Evolutionary conservation across 805 yeast genomes (phyloP).

Genomic region (Kuraishia hungarica): DNA sequence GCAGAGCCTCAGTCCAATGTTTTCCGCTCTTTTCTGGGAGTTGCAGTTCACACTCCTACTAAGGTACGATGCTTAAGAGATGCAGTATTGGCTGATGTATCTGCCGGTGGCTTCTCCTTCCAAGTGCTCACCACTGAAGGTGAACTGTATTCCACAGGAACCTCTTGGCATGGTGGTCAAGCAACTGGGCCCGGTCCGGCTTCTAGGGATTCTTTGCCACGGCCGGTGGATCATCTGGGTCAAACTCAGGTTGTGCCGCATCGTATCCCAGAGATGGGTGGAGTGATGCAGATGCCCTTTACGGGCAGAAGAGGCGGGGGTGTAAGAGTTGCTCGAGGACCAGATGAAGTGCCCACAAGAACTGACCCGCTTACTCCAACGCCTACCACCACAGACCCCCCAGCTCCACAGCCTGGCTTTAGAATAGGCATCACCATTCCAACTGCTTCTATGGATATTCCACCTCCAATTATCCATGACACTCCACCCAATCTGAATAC

Average conservation of each 20-base stretch:
- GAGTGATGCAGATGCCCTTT: slow-evolving; percentile 3
- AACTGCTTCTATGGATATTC: neutral
- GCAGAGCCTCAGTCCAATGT: slow-evolving; percentile 16
- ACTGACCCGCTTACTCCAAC: slow-evolving; percentile 6
- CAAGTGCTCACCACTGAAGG: slow-evolving; percentile 51
- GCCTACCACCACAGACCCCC: neutral
- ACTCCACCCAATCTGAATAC: neutral
- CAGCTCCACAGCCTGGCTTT: neutral
- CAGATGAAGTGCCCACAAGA: neutral
- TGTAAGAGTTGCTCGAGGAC: neutral
- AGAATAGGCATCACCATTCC: neutral
- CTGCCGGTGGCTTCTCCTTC: slow-evolving; percentile 60
- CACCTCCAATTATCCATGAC: neutral
- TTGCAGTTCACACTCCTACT: slow-evolving; percentile 29
- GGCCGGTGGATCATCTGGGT: neutral
- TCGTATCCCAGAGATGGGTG: neutral
- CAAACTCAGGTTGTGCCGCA: neutral
- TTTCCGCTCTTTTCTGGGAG: slow-evolving; percentile 11
- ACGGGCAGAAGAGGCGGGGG: neutral
- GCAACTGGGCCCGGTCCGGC: slow-evolving; percentile 32
- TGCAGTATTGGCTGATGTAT: slow-evolving; percentile 32
- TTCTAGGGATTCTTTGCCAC: slow-evolving; percentile 19
- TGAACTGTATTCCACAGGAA: slow-evolving; percentile 45
- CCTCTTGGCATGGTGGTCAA: slow-evolving; percentile 30
- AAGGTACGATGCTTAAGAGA: slow-evolving; percentile 26